A percentile compares a stretch with the other conserved stretches of the same genome.
Evolutionary conservation across 345 rosid genomes (phyloP).

Genomic region (Gossypium rotundifolium): DNA sequence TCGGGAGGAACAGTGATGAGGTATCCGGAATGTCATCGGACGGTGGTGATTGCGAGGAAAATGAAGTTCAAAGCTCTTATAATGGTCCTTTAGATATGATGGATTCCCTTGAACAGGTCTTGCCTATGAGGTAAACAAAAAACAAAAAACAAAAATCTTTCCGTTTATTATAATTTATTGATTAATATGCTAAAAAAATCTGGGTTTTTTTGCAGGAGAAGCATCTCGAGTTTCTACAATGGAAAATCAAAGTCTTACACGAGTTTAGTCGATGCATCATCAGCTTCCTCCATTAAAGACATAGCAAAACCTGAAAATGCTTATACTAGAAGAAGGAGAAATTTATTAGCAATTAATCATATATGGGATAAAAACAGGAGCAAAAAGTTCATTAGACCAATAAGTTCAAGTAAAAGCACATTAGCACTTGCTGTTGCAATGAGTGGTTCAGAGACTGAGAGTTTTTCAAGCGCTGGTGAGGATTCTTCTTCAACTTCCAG

Average conservation of each 20-base stretch:
- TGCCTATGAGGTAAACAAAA: conserved; percentile 46
- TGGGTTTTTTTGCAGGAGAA: conserved; percentile 43
- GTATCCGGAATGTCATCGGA: conserved; percentile 28
- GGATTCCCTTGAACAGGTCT: conserved; percentile 56
- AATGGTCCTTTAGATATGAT: conserved; percentile 46
- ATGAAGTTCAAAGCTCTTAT: conserved; percentile 58
- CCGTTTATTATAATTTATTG: background rate
- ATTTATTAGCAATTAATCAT: conserved; percentile 51
- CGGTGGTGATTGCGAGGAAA: conserved; percentile 35
- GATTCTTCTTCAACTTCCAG: conserved; percentile 41
- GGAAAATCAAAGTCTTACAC: conserved; percentile 89
- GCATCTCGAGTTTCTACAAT: conserved; percentile 69
- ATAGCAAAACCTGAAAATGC: conserved; percentile 74
- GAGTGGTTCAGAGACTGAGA: conserved; percentile 57
- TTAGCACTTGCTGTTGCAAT: conserved; percentile 68
- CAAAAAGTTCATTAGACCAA: conserved; percentile 40
- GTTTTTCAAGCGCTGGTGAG: conserved; percentile 47
- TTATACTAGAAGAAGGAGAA: conserved; percentile 44
- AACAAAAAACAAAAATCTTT: background rate
- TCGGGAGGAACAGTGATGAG: conserved; percentile 56
- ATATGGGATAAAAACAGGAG: conserved; percentile 55
- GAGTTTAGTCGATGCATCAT: conserved; percentile 41
- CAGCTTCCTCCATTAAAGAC: conserved; percentile 51
- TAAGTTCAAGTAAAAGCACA: conserved; percentile 60
- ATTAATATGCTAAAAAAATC: background rate